Conservation (phyloP, 1,284 basidiomycete species). For the Melampsora americana region DNA sequence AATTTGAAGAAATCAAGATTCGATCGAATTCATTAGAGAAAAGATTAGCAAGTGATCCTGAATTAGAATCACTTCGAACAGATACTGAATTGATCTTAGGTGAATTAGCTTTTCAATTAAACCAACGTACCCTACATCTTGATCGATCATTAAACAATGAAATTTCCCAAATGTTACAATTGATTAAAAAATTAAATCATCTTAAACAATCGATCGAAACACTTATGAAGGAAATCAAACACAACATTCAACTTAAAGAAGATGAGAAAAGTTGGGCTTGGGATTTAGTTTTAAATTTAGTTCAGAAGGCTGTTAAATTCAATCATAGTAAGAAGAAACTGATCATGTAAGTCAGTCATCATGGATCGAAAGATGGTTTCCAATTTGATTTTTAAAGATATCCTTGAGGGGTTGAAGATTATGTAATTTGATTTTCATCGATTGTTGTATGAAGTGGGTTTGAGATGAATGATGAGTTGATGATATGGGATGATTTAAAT, state of each 20-base stretch:
- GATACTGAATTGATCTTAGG: neutral
- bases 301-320: neutral
- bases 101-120: neutral
- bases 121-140: neutral
- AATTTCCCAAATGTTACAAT: neutral
- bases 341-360: neutral
- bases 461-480: too few relatives aligned
- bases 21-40: neutral
- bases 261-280: neutral
- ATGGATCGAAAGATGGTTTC: too few relatives aligned
- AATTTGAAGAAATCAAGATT: neutral
- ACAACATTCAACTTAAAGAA: neutral
- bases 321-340: neutral
- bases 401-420: too few relatives aligned
- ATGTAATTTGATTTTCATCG: too few relatives aligned
- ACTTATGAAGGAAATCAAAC: neutral
- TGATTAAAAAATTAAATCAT: neutral
- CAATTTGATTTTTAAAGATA: too few relatives aligned
- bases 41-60: neutral
- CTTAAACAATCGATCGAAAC: neutral
- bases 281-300: neutral
- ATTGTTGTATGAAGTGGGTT: too few relatives aligned
- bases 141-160: neutral
- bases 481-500: too few relatives aligned
- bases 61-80: neutral